Evolutionary conservation across 495 filamentous ascomycete genomes (phyloP).

Genomic region (Penicillium cinerascens): DNA sequence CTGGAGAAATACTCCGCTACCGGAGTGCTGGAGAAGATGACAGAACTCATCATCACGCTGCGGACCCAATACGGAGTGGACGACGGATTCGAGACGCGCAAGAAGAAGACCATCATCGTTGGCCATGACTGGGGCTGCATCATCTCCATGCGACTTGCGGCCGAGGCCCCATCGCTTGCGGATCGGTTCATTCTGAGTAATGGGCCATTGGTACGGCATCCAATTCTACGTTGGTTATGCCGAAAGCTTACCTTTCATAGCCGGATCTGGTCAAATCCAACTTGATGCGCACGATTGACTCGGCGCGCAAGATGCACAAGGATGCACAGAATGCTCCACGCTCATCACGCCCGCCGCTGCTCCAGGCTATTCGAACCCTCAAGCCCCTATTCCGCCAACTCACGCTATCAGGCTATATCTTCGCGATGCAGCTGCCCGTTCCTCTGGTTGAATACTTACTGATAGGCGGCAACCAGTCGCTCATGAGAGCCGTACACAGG

Average conservation of each 20-base stretch:
- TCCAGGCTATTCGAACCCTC: conserved; percentile 36
- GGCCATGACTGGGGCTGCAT: conserved; percentile 57
- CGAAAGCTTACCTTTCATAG: conserved; percentile 18
- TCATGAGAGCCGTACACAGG: conserved; percentile 36
- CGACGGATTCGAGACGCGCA: conserved; percentile 13
- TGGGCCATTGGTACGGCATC: conserved; percentile 43
- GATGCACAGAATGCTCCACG: conserved; percentile 41
- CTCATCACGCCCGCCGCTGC: conserved; percentile 35
- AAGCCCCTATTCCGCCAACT: conserved; percentile 40
- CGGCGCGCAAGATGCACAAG: conserved; percentile 44
- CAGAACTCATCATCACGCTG: conserved; percentile 46
- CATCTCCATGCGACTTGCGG: conserved; percentile 49
- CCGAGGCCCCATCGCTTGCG: conserved; percentile 51
- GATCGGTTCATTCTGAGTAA: conserved; percentile 51
- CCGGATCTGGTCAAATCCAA: conserved; percentile 29
- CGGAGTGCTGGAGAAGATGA: conserved; percentile 48
- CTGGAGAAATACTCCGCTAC: conserved; percentile 45
- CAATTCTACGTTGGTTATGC: background rate
- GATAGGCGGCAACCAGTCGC: conserved; percentile 39
- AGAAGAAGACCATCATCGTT: conserved; percentile 45
- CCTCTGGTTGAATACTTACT: conserved; percentile 36
- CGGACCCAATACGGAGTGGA: conserved; percentile 45
- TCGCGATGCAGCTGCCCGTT: conserved; percentile 45
- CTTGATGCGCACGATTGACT: conserved; percentile 29
- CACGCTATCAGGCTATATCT: conserved; percentile 47